Base-by-base conservation (phyloP, 2,329 filamentous ascomycete species). In the Gnomoniopsis smithogilvyi region DNA sequence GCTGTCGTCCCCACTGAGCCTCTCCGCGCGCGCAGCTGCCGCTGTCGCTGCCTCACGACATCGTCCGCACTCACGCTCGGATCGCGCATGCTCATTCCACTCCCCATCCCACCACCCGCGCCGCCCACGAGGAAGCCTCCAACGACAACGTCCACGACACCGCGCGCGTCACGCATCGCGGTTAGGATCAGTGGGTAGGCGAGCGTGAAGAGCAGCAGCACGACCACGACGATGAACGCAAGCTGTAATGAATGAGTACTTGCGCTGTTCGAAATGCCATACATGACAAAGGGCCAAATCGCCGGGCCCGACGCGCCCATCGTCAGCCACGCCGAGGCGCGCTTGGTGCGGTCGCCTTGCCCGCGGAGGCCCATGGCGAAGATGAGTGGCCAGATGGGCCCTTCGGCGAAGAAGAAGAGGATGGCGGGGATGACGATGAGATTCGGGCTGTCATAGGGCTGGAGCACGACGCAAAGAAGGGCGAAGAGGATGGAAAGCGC, bases 361-460 rank as follows among this genome's bases (percentile, higher is more conserved):
- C 92, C 91, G 2, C 91, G 84, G 60, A 96, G 86, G 3, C 89
- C 90, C 14, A 95, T 81, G 3, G 90, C 86, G 65, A 92, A 92
- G 61, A 95, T 87, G 1, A 93, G 86, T 0, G 92, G 92, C 79
- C 91, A 96, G 65, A 91, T 84, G 54, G 92, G 91, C 0, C 88
- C 90, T 71, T 94, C 91, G 67, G 90, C 91, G 72, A 96, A 91
- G 64, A 91, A 87, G 63, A 90, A 89, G 30, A 93, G 66, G 43
- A 87, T 78, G 2, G 90, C 75, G 64, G 91, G 87, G n/a, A 84
- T 77, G 24, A 78, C 74, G 24, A 86, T 70, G 0, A 81, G 64
- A 63, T 84, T 79, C 0, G 80, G 74, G 58, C 82, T 74, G 1
- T 8, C 8, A 45, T 64, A 56, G 3, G 75, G 75, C 3, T 70